These are phyloP conservation scores for Zygoascus bituminiphila DNA, from an alignment of 805 yeast genomes.

Conservation along the genomic window DNA sequence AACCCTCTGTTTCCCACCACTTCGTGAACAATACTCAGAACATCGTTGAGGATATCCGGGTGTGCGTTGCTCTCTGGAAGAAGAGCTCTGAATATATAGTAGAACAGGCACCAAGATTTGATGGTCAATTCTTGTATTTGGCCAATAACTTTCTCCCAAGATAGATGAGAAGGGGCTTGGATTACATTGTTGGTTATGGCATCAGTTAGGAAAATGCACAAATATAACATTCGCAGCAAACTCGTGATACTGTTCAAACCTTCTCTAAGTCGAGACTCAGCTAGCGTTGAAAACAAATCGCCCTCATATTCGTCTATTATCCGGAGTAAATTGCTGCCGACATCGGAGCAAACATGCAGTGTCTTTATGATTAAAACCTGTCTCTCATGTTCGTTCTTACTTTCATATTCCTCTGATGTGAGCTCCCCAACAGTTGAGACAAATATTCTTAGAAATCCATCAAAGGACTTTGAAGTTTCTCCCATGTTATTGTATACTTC, in stretches of 20 bases:
- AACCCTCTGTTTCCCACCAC: conserved; percentile 61
- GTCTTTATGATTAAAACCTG: conserved; percentile 39
- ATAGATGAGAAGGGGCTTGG: conserved; percentile 24
- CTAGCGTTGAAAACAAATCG: conserved; percentile 10
- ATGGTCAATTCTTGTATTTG: conserved; percentile 27
- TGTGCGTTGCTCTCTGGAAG: conserved; percentile 16
- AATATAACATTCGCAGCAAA: conserved; percentile 28
- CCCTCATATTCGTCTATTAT: conserved; percentile 18
- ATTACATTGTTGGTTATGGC: conserved; percentile 25
- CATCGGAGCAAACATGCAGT: conserved; percentile 47
- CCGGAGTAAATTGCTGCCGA: conserved; percentile 29
- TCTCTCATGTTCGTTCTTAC: conserved; percentile 30
- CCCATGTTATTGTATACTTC: conserved; percentile 40
- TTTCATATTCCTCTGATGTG: conserved; percentile 20
- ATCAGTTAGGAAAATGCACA: conserved; percentile 30
- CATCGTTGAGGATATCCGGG: conserved; percentile 31
- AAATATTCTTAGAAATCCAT: conserved; percentile 36
- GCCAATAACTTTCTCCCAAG: conserved; percentile 25
- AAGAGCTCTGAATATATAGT: conserved; percentile 31
- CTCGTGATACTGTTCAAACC: conserved; percentile 18
- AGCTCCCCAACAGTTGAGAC: conserved; percentile 36
- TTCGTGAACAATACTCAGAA: conserved; percentile 58
- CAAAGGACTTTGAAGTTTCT: conserved; percentile 43
- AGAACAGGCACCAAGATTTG: conserved; percentile 30
- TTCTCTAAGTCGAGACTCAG: conserved; percentile 4